Percentiles rank a stretch among this genome's conserved stretches.
These are phyloP conservation scores for Monosporascus sp. DNA, from an alignment of 2,329 filamentous ascomycete species.

Conservation along the genomic window DNA sequence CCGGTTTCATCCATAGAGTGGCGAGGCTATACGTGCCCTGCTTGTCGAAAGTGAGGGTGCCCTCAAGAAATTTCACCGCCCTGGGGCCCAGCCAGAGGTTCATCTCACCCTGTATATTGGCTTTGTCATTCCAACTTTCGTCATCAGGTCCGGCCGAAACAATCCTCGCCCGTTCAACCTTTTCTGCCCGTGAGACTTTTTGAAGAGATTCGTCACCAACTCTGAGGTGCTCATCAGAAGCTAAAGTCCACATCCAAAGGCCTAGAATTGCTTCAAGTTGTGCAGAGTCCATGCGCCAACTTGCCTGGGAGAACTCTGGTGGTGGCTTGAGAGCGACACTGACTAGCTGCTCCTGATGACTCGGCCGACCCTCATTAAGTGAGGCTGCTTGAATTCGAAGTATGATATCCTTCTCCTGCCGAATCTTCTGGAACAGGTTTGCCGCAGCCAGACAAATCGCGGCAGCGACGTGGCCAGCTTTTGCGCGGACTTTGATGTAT, in stretches of 20 bases:
- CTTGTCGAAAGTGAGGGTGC: neutral
- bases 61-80: neutral
- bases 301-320: neutral
- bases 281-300: constrained; percentile 10
- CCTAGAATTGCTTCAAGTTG: constrained; percentile 14
- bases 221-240: too few species aligned
- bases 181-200: neutral
- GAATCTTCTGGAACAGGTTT: neutral
- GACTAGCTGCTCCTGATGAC: neutral
- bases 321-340: neutral
- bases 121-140: neutral
- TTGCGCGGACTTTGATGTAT: constrained; percentile 6
- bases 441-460: neutral
- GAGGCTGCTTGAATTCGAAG: neutral
- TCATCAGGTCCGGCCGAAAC: neutral
- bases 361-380: neutral
- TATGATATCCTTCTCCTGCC: neutral
- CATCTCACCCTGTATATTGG: constrained; percentile 4
- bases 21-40: neutral
- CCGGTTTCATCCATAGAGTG: neutral
- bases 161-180: neutral
- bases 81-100: constrained; percentile 9
- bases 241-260: constrained; percentile 12
- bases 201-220: neutral
- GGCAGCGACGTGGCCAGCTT: neutral